Evolutionary conservation across 2,329 filamentous ascomycete species (phyloP), one percentile per base, ranked within the genome.

Genomic region (Cytospora piceicola): DNA sequence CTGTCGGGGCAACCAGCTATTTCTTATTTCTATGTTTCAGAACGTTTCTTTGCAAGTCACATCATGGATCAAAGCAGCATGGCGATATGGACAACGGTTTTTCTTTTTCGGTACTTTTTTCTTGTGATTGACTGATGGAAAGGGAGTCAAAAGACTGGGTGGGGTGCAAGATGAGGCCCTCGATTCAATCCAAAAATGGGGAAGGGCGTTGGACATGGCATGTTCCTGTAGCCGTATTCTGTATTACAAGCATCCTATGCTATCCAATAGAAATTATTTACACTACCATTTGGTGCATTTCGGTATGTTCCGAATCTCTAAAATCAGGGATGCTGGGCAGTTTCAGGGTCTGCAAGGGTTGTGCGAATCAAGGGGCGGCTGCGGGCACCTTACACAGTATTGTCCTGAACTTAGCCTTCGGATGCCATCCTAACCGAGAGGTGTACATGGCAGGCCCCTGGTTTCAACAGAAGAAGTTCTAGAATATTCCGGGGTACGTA

Each of bases 51-150:
- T 39, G n/a, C 9, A 24, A 5, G 55, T 58, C 22, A 36, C 34
- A 9, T 27, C 32, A 39, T 17, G 20, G 34, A 39, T 14, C 32
- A 39, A 36, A 58, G 55, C 32, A 58, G 55, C 32, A 58, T 58
- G 55, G 55, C 55, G 55, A 58, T 39, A 24, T 39, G 32, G 55
- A 20, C 22, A 39, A 39, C 29, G 30, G 20, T 34, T 4, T 58
- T 36, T 29, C n/a, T 54, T 54, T 58, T 36, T 20, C n/a, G 36
- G n/a, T n/a, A n/a, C n/a, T n/a, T n/a, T n/a, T n/a, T n/a, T 39
- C 20, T 24, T 7, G 42, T 39, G 55, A 39, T n/a, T 24, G 55
- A 57, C 17, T 34, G n/a, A 24, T n/a, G n/a, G 27, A 24, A 24
- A 17, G 12, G 12, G 46, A 49, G 12, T 29, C 3, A 49, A 24